A percentile compares a stretch with the other conserved stretches of the same genome.
Evolutionary conservation across 2,329 filamentous ascomycete genomes (phyloP).

Genomic region (Penicillium sclerotigenum): DNA sequence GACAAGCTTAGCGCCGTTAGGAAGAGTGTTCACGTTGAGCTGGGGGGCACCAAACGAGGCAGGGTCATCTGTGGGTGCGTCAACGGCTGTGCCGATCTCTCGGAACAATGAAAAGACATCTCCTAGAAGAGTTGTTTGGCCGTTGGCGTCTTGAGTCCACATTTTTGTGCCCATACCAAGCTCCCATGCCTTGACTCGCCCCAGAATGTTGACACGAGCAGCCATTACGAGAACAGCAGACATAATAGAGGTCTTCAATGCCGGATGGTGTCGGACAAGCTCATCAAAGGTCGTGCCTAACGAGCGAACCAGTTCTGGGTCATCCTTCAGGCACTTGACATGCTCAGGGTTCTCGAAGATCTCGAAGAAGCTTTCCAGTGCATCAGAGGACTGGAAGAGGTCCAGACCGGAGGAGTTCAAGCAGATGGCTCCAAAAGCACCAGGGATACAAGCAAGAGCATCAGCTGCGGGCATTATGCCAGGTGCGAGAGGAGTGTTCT

Average conservation of each 20-base stretch:
- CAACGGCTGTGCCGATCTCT: constrained; percentile 33
- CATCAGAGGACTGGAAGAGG: constrained; percentile 77
- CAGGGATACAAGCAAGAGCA: constrained; percentile 80
- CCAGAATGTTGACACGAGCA: constrained; percentile 72
- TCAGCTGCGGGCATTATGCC: constrained; percentile 86
- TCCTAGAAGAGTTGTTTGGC: constrained; percentile 59
- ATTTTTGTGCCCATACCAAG: constrained; percentile 77
- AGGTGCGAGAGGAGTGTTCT: constrained; percentile 49
- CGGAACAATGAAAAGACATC: constrained; percentile 42
- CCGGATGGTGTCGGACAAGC: constrained; percentile 86
- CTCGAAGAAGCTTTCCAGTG: constrained; percentile 83
- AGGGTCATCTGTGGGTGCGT: constrained; percentile 24
- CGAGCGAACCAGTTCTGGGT: constrained; percentile 66
- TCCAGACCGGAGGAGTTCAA: constrained; percentile 84
- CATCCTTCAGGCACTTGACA: constrained; percentile 75
- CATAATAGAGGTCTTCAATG: constrained; percentile 73
- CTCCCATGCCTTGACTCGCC: constrained; percentile 64
- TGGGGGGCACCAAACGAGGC: constrained; percentile 27
- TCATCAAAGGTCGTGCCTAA: constrained; percentile 90
- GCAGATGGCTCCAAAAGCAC: constrained; percentile 89
- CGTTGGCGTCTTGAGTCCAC: constrained; percentile 59
- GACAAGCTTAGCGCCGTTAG: constrained; percentile 37
- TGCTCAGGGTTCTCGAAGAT: constrained; percentile 94
- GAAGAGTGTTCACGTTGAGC: constrained; percentile 32
- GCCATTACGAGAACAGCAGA: constrained; percentile 88